A percentile compares a stretch with the other conserved stretches of the same genome.
phyloP scores from a whole-genome alignment of 148 eudicot genomes.

The Vaccinium macrocarpon region DNA sequence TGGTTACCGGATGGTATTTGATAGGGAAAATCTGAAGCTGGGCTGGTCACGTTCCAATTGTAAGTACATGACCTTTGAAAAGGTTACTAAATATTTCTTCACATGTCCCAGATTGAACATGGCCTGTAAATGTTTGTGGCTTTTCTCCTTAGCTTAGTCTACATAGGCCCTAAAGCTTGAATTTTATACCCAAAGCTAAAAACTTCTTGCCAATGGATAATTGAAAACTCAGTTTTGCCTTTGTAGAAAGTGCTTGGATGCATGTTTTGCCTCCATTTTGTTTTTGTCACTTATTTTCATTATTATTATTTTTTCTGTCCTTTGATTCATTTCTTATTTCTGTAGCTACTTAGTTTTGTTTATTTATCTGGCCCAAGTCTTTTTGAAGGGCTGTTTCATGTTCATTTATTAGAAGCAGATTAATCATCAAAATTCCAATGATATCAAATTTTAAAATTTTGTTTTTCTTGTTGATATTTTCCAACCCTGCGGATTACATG shows the following conservation, averaged over 20 bases:
- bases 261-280: neutral
- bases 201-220: slow-evolving; percentile 8
- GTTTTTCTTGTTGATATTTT: too few species aligned
- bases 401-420: neutral
- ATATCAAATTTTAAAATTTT: neutral
- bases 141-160: neutral
- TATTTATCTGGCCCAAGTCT: neutral
- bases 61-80: slow-evolving; percentile 40
- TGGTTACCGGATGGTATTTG: slow-evolving; percentile 89
- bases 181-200: neutral
- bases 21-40: slow-evolving; percentile 78
- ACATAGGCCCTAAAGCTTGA: neutral
- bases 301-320: neutral
- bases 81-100: neutral
- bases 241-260: neutral
- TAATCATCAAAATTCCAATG: neutral
- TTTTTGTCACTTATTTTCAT: neutral
- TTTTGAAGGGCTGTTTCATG: slow-evolving; percentile 1
- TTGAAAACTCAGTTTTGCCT: neutral
- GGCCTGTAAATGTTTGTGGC: neutral
- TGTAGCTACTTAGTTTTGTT: neutral
- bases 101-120: neutral
- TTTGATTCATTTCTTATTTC: neutral
- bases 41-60: slow-evolving; percentile 92
- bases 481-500: neutral